These are phyloP conservation scores for carrot (Daucus carota) DNA, from an alignment of 129 eudicot species.

Conservation along the genomic window DNA sequence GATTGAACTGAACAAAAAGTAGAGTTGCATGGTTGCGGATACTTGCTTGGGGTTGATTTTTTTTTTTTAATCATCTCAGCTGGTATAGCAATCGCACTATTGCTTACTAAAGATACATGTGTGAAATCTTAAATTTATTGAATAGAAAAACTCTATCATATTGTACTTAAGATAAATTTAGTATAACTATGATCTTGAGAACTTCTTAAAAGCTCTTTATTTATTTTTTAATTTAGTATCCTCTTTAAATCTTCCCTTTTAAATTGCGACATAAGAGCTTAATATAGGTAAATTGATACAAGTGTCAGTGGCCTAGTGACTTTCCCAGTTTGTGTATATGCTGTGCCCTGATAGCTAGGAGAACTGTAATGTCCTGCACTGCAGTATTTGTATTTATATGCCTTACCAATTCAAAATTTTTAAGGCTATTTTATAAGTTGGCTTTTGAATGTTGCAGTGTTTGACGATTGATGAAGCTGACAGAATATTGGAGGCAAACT, in stretches of 20 bases:
- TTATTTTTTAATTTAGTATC: not conserved
- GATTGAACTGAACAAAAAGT: not conserved
- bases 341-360: not conserved
- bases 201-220: no score
- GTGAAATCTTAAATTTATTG: not conserved
- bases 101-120: not conserved
- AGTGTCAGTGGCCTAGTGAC: not conserved
- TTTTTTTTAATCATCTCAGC: not conserved
- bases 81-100: not conserved
- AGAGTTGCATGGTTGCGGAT: not conserved
- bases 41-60: not conserved
- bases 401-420: no score
- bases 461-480: constrained; percentile 92
- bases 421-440: not conserved
- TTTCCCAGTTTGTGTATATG: not conserved
- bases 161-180: not conserved
- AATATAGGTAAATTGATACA: not conserved
- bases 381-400: not conserved
- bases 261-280: not conserved
- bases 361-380: not conserved
- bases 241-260: not conserved
- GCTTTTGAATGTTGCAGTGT: constrained; percentile 42
- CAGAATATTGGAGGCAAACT: constrained; percentile 81
- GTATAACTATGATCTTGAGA: not conserved
- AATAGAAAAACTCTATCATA: not conserved